Conservation (phyloP, 371 early-diverging fungal genomes). For the Coemansia sp. region DNA sequence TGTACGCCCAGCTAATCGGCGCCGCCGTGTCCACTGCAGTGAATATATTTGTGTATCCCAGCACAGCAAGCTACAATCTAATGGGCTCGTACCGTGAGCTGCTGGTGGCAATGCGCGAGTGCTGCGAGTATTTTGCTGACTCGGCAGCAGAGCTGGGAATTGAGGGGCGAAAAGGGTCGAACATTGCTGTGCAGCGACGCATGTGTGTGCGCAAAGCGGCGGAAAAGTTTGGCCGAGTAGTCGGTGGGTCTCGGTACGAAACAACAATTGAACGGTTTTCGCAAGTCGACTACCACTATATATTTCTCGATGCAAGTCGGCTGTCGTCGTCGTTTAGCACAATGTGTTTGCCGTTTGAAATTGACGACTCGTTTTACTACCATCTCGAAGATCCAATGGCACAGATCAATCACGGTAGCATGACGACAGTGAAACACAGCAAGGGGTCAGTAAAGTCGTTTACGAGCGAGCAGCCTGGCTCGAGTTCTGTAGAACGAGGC, state of each 20-base stretch:
- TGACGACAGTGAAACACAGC: slow-evolving; percentile 20
- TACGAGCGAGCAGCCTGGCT: slow-evolving; percentile 4
- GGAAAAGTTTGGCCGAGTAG: slow-evolving; percentile 27
- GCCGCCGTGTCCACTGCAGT: slow-evolving; percentile 30
- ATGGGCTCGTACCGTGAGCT: slow-evolving; percentile 17
- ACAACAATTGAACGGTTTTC: slow-evolving; percentile 37
- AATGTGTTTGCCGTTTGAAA: slow-evolving; percentile 45
- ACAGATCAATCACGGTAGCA: slow-evolving; percentile 19
- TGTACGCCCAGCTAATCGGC: slow-evolving; percentile 36
- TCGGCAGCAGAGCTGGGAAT: slow-evolving; percentile 14
- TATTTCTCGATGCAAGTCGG: slow-evolving; percentile 17
- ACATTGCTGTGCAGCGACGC: slow-evolving; percentile 3
- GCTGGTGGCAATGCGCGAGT: slow-evolving; percentile 18
- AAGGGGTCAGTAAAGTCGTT: slow-evolving; percentile 6
- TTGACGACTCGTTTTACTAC: slow-evolving; percentile 27
- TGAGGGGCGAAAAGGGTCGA: not conserved
- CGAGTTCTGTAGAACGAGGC: not conserved
- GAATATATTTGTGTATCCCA: slow-evolving; percentile 37
- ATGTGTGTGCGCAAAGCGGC: not conserved
- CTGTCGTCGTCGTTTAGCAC: slow-evolving; percentile 31
- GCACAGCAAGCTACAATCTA: slow-evolving; percentile 32
- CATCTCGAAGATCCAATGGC: slow-evolving; percentile 18
- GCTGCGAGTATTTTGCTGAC: slow-evolving; percentile 26
- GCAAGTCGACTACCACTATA: slow-evolving; percentile 35
- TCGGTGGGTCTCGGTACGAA: slow-evolving; percentile 41